Conservation (phyloP, 306 rosid genomes). For the Vigna mungo region DNA sequence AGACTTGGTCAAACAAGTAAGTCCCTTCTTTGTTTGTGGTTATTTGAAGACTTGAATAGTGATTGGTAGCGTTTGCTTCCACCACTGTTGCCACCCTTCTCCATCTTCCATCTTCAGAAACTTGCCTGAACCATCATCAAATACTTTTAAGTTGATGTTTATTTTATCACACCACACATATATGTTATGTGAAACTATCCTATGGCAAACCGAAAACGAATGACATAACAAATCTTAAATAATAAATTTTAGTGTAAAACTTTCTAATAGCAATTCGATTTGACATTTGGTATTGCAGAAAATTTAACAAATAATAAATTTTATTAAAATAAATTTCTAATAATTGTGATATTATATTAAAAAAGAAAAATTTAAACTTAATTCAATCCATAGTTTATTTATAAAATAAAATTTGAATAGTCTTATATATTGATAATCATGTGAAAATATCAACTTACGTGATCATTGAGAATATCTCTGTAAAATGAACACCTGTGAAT, state of each 20-base stretch:
- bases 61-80: slow-evolving; percentile 13
- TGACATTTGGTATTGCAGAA: no score
- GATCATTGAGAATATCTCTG: not conserved
- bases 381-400: no score
- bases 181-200: no score
- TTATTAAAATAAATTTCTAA: no score
- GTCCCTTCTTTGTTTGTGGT: not conserved
- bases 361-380: no score
- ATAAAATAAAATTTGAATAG: no score
- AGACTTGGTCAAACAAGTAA: not conserved
- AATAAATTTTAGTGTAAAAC: no score
- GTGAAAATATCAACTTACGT: not conserved
- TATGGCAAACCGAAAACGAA: no score
- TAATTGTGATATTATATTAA: no score
- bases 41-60: slow-evolving; percentile 14
- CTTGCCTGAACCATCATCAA: not conserved
- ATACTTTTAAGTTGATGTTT: not conserved
- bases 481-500: not conserved
- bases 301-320: no score
- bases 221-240: no score
- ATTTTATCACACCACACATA: not conserved
- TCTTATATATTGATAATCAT: not conserved
- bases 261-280: no score
- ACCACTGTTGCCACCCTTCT: not conserved
- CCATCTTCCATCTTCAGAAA: not conserved